Percentiles rank a stretch among this genome's conserved stretches.
Conservation (phyloP, 2,329 filamentous ascomycete genomes). For the Colletotrichum orchidophilum region DNA sequence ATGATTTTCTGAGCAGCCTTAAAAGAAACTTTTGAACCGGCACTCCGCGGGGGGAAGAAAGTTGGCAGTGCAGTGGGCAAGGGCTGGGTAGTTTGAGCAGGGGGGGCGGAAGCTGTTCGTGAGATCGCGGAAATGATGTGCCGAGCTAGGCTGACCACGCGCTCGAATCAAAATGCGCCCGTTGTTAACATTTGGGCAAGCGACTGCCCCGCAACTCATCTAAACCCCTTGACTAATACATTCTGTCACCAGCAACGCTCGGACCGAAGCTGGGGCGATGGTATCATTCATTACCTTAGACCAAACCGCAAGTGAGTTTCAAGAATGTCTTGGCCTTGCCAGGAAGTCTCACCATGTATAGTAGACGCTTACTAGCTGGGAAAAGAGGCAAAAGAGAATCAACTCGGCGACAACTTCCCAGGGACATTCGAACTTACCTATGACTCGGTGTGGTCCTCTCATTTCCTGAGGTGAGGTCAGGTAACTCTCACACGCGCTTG, state of each 20-base stretch:
- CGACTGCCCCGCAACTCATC: not conserved
- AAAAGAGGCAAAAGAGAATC: not conserved
- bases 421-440: no score
- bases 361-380: not conserved
- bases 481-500: no score
- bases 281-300: not conserved
- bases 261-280: not conserved
- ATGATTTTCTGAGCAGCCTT: not conserved
- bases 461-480: no score
- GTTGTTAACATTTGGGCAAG: not conserved
- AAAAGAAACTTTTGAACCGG: no score
- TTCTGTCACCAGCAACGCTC: not conserved
- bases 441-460: not conserved
- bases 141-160: conserved; percentile 14
- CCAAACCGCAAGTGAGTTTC: not conserved
- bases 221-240: not conserved
- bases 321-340: not conserved
- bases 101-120: not conserved
- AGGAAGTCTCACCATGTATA: not conserved
- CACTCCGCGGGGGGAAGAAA: not conserved
- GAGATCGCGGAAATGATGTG: conserved; percentile 18
- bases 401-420: no score
- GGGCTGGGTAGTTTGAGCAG: not conserved
- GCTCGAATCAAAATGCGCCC: conserved; percentile 18
- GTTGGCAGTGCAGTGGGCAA: not conserved